phyloP scores from a whole-genome alignment of 805 yeast genomes.

The Yarrowia phangngaensis region DNA sequence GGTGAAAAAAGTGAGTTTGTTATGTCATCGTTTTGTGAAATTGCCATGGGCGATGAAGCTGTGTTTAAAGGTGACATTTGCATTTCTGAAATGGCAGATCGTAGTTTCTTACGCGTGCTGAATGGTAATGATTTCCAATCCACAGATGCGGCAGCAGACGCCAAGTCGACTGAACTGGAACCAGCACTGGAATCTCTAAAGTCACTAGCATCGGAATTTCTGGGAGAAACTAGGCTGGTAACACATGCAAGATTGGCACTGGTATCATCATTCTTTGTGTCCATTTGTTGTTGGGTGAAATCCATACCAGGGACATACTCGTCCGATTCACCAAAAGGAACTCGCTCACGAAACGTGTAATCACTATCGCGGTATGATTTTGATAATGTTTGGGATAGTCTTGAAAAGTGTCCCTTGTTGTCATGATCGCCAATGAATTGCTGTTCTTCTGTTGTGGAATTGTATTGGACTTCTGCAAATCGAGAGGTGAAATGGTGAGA shows the following conservation, averaged over 20 bases:
- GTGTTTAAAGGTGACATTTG: constrained; percentile 22
- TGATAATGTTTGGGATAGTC: constrained; percentile 17
- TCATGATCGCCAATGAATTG: neutral
- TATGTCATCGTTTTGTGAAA: constrained; percentile 4
- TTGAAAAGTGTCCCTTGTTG: constrained; percentile 11
- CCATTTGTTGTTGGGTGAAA: constrained; percentile 22
- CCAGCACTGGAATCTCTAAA: constrained; percentile 6
- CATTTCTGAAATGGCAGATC: constrained; percentile 20
- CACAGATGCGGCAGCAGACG: constrained; percentile 11
- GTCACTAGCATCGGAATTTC: constrained; percentile 16
- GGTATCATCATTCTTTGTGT: constrained; percentile 4
- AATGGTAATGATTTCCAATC: constrained; percentile 21
- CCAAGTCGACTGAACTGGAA: constrained; percentile 14
- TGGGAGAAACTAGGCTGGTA: neutral
- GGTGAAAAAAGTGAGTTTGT: constrained; percentile 21
- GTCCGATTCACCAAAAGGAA: constrained; percentile 24
- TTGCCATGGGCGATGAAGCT: constrained; percentile 20
- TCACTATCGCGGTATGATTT: constrained; percentile 21
- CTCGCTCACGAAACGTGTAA: constrained; percentile 19
- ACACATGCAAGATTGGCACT: neutral
- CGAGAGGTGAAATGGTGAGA: constrained; percentile 16
- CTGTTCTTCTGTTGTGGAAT: constrained; percentile 1
- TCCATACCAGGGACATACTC: constrained; percentile 26
- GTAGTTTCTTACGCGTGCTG: constrained; percentile 16
- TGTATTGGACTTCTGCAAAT: neutral